Evolutionary conservation across 768 basidiomycete genomes (phyloP).

Genomic region (Pulveroboletus sp.): DNA sequence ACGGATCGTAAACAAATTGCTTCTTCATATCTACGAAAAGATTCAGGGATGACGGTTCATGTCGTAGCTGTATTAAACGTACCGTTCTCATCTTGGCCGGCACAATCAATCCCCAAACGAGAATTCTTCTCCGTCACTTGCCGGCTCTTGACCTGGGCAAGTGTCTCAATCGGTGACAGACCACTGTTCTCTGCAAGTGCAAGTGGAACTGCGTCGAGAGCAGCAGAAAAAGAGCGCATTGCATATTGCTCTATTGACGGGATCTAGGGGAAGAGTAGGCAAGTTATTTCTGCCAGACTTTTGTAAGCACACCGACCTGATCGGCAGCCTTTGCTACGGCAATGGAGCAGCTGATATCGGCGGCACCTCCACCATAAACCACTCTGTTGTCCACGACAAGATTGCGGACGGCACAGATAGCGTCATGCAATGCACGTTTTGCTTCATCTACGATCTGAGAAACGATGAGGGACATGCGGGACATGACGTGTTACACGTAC

Average conservation of each 20-base stretch:
- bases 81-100: slow-evolving; percentile 85
- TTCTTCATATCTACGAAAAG: slow-evolving; percentile 83
- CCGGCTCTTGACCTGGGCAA: slow-evolving; percentile 92
- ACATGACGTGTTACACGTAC: slow-evolving; percentile 39
- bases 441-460: slow-evolving; percentile 96
- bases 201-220: slow-evolving; percentile 91
- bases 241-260: slow-evolving; percentile 99
- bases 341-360: slow-evolving; percentile 93
- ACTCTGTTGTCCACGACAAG: slow-evolving; percentile 93
- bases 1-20: slow-evolving; percentile 94
- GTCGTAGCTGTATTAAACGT: slow-evolving; percentile 19
- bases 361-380: slow-evolving; percentile 97
- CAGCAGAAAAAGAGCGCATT: slow-evolving; percentile 98
- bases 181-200: slow-evolving; percentile 99
- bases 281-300: not conserved
- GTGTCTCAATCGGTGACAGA: slow-evolving; percentile 91
- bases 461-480: not conserved
- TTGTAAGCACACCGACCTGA: slow-evolving; percentile 51
- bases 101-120: slow-evolving; percentile 90
- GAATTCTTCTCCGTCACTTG: slow-evolving; percentile 87
- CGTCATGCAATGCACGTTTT: slow-evolving; percentile 96
- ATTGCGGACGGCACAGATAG: slow-evolving; percentile 95
- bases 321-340: slow-evolving; percentile 95
- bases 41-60: not conserved
- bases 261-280: slow-evolving; percentile 49